A percentile compares a stretch with the other conserved stretches of the same genome.
These are phyloP conservation scores for Stromatinia cepivora DNA, from an alignment of 2,329 filamentous ascomycete species.

Conservation along the genomic window DNA sequence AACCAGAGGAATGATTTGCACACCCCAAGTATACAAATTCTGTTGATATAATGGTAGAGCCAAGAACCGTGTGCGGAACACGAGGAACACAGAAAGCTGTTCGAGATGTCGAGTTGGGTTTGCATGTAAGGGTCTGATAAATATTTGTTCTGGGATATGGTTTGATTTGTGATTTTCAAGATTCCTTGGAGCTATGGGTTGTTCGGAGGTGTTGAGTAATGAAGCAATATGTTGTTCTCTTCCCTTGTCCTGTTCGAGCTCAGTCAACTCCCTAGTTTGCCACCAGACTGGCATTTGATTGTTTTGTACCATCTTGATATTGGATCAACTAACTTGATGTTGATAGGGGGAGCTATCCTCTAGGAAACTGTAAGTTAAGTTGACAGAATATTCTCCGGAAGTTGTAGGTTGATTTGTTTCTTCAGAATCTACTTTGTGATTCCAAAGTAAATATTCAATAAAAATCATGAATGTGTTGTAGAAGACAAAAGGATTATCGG, in stretches of 20 bases:
- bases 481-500: neutral
- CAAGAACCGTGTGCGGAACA: neutral
- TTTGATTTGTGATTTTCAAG: no score
- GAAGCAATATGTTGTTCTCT: neutral
- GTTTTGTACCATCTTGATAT: neutral
- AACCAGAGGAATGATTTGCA: neutral
- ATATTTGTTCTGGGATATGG: neutral
- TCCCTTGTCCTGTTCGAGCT: neutral
- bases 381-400: no score
- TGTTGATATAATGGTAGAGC: neutral
- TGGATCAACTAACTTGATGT: neutral
- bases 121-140: neutral
- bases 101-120: slow-evolving; percentile 2
- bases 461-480: neutral
- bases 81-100: neutral
- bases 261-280: no score
- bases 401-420: no score
- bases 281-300: neutral
- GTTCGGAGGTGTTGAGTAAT: no score
- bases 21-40: neutral
- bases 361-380: neutral
- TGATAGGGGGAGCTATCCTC: neutral
- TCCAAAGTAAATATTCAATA: neutral
- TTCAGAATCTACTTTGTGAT: neutral
- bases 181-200: no score